These are phyloP conservation scores for Boletus semigastroideus DNA, from an alignment of 1,284 basidiomycete genomes.

Conservation along the genomic window DNA sequence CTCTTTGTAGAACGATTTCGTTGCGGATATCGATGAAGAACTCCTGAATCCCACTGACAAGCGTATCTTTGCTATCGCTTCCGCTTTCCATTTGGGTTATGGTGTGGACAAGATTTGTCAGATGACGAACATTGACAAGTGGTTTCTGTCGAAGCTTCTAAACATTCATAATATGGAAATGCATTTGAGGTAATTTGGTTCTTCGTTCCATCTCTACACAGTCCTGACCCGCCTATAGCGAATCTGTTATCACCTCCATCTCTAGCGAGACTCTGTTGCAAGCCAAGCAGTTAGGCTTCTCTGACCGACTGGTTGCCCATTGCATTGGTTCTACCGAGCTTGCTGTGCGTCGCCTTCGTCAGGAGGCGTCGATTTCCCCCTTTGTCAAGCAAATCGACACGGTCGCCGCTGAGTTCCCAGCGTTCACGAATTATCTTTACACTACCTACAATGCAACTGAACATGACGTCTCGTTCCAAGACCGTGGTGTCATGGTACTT, in stretches of 20 bases:
- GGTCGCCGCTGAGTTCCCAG: constrained; percentile 98
- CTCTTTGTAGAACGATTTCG: constrained; percentile 69
- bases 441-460: constrained; percentile 96
- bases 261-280: constrained; percentile 69
- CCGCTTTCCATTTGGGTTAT: constrained; percentile 87
- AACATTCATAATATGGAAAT: constrained; percentile 83
- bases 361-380: constrained; percentile 82
- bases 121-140: constrained; percentile 97
- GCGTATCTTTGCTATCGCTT: constrained; percentile 89
- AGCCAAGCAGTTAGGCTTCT: constrained; percentile 96
- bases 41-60: constrained; percentile 88
- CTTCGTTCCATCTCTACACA: neutral
- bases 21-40: constrained; percentile 85
- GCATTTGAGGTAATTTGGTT: constrained; percentile 58
- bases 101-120: constrained; percentile 95
- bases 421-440: constrained; percentile 98
- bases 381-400: constrained; percentile 99
- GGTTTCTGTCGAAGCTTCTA: constrained; percentile 93
- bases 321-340: constrained; percentile 87
- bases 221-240: constrained; percentile 41
- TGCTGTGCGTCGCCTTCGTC: constrained; percentile 82
- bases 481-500: constrained; percentile 95
- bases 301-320: constrained; percentile 85
- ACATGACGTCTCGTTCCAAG: constrained; percentile 88
- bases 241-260: constrained; percentile 70